Conservation (phyloP, 805 yeast genomes). For the Peterozyma toletana region DNA sequence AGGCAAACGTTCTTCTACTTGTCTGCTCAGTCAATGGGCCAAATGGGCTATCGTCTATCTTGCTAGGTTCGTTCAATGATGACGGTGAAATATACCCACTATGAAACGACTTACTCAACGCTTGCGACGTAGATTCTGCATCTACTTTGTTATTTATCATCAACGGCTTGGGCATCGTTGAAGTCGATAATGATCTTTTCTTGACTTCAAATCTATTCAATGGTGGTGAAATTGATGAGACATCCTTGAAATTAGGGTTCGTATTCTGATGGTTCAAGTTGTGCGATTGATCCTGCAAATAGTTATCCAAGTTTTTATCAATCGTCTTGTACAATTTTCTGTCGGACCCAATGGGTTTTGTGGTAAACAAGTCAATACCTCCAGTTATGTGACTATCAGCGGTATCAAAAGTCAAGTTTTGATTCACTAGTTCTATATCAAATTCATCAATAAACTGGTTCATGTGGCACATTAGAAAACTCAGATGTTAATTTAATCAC, state of each 20-base stretch:
- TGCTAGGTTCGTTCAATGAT: conserved; percentile 1
- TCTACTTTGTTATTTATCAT: neutral
- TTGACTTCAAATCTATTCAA: neutral
- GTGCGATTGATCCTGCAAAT: conserved; percentile 33
- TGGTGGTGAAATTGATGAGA: conserved; percentile 8
- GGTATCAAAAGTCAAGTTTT: conserved; percentile 73
- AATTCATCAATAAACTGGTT: conserved; percentile 82
- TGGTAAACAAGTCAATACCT: conserved; percentile 88
- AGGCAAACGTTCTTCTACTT: conserved; percentile 84
- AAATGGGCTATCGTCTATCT: conserved; percentile 52
- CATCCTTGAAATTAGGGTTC: conserved; percentile 1
- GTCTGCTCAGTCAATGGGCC: conserved; percentile 87
- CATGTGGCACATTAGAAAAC: neutral
- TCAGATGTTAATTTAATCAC: too few relatives aligned
- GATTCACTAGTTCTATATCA: conserved; percentile 87
- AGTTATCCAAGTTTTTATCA: conserved; percentile 68
- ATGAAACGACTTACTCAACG: conserved; percentile 6
- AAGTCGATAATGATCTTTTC: conserved; percentile 6
- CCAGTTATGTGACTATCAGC: conserved; percentile 74
- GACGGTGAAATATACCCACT: conserved; percentile 7
- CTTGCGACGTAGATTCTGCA: neutral
- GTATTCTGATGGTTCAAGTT: conserved; percentile 18
- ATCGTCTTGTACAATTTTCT: conserved; percentile 81
- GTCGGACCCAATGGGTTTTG: conserved; percentile 89
- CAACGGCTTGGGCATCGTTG: conserved; percentile 3